Conservation (phyloP, 257 asterid genomes). For the Apocynum venetum region DNA sequence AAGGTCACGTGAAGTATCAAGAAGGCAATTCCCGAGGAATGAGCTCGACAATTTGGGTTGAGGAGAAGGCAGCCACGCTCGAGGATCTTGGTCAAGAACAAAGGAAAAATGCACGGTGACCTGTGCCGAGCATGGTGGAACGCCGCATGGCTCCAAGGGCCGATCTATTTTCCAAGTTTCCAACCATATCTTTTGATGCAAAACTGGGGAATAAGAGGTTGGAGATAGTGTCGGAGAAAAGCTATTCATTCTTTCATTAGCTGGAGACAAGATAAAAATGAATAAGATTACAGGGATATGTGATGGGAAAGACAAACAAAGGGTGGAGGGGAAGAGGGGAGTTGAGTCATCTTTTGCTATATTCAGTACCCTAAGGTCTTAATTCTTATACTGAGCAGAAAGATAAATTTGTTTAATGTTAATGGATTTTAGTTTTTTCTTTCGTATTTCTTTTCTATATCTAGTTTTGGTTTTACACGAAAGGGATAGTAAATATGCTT, state of each 20-base stretch:
- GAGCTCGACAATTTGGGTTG: neutral
- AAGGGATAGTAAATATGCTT: too few relatives aligned
- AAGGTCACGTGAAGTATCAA: neutral
- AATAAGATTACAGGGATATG: neutral
- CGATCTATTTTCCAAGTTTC: too few relatives aligned
- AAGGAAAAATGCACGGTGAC: too few relatives aligned
- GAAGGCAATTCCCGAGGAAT: neutral
- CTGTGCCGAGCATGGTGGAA: too few relatives aligned
- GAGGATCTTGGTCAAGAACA: too few relatives aligned
- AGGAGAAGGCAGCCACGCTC: too few relatives aligned
- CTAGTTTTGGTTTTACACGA: too few relatives aligned
- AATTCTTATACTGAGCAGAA: too few relatives aligned
- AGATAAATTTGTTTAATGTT: too few relatives aligned
- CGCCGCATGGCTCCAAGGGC: too few relatives aligned
- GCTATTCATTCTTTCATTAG: slow-evolving; percentile 19
- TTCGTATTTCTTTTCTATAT: too few relatives aligned
- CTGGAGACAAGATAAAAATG: neutral
- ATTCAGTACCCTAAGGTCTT: neutral
- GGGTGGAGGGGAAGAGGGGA: neutral
- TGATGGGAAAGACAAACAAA: neutral
- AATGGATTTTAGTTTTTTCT: too few relatives aligned
- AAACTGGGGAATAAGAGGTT: slow-evolving; percentile 11
- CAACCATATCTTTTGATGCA: slow-evolving; percentile 1
- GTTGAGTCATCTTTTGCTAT: neutral
- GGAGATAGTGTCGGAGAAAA: slow-evolving; percentile 26